phyloP scores from a whole-genome alignment of 495 filamentous ascomycete genomes.

The Penicillium canescens region DNA sequence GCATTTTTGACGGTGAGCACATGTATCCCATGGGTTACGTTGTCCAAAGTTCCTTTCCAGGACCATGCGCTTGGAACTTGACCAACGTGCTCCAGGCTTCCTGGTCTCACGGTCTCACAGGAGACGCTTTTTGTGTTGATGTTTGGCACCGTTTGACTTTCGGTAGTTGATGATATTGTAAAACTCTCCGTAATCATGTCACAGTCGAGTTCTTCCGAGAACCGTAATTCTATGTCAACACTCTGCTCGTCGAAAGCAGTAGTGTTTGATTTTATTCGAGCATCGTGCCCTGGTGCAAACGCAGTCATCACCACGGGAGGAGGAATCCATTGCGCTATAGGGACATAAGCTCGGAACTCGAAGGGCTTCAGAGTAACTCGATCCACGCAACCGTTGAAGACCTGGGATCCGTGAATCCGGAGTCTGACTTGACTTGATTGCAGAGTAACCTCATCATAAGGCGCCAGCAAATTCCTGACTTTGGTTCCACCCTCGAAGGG shows the following conservation, averaged over 20 bases:
- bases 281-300: constrained; percentile 64
- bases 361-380: constrained; percentile 32
- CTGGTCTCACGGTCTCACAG: constrained; percentile 38
- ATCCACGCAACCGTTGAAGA: constrained; percentile 55
- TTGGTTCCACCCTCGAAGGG: constrained; percentile 55
- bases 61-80: constrained; percentile 54
- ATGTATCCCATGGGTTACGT: constrained; percentile 66
- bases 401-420: constrained; percentile 39
- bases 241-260: constrained; percentile 7
- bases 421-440: constrained; percentile 33
- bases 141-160: constrained; percentile 35
- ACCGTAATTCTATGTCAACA: no score
- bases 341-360: constrained; percentile 67
- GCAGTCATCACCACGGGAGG: constrained; percentile 60
- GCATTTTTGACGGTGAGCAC: constrained; percentile 59
- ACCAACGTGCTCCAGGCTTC: constrained; percentile 34
- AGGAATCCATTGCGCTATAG: constrained; percentile 46
- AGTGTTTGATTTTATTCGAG: constrained; percentile 52
- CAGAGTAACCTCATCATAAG: constrained; percentile 56
- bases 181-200: no score
- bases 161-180: constrained; percentile 36
- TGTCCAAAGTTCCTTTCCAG: constrained; percentile 51
- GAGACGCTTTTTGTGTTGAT: constrained; percentile 28
- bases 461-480: constrained; percentile 65
- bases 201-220: no score